Base-by-base conservation (phyloP, 2,329 filamentous ascomycete species). In the Botrytis fragariae region DNA sequence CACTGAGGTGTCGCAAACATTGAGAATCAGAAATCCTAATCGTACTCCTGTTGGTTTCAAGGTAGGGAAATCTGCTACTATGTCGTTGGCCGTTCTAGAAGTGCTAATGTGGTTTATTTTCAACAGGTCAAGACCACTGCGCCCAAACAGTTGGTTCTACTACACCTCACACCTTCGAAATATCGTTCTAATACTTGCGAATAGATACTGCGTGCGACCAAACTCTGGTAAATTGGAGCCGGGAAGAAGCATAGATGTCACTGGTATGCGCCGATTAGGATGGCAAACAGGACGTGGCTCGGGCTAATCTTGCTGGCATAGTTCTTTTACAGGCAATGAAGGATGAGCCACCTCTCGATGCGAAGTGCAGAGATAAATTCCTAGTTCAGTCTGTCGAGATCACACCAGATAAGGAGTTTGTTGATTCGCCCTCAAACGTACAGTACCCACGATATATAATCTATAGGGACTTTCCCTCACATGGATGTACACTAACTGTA, bases 321-420 rank as follows among this genome's bases (percentile, higher is more conserved):
- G 96, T 99, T 74, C 91, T 98, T 54, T 90, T 99, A 60, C 96
- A 99, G 85, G 94, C 95, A 37, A 98, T 99, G 96, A 98, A 97
- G 87, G 90, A 94, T 81, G 95, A 98, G 80, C 95, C 95, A 72
- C 89, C 95, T 32, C 83, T 87, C 73, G 95, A 97, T 82, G 91
- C 92, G 75, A 95, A 94, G 83, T 99, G 96, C 86, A 92, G 93
- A 83, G 95, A 98, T 88, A 98, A 98, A 86, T 98, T 98, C 83
- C 89, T 98, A 72, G 95, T 98, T 51, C 95, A 98, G 84, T 97
- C 95, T 39, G 93, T 97, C 67, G 87, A 90, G 69, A 93, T 98
- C 77, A 91, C 92, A 35, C 87, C 90, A 76, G 93, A 97, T 80
- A 93, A 94, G 84, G 94, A 97, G 80, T 93, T 93, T 79, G 87